Conservation (phyloP, 2,329 filamentous ascomycete species). For the Neonectria punicea region DNA sequence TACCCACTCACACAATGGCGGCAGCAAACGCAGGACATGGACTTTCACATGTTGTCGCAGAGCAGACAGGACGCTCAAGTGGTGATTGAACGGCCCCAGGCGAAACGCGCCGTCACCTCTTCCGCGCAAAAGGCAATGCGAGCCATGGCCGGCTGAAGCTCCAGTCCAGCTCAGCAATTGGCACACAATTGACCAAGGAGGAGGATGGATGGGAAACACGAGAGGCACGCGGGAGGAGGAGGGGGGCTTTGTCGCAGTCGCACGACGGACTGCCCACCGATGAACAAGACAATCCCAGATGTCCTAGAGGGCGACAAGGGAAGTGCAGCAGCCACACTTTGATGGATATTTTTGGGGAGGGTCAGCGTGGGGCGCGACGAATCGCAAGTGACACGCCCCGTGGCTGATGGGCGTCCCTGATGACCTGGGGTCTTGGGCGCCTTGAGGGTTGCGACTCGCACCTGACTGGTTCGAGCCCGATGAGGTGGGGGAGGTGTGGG, state of each 20-base stretch:
- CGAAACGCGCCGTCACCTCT: not conserved
- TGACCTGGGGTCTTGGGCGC: constrained; percentile 11
- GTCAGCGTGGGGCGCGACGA: constrained; percentile 31
- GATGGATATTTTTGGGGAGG: constrained; percentile 40
- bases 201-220: not conserved
- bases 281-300: constrained; percentile 9
- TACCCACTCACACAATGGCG: constrained; percentile 16
- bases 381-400: constrained; percentile 15
- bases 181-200: constrained; percentile 16
- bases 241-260: constrained; percentile 18
- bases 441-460: constrained; percentile 11
- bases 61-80: not conserved
- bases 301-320: not conserved
- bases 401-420: constrained; percentile 21
- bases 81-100: not conserved
- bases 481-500: constrained; percentile 11
- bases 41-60: constrained; percentile 22
- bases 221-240: constrained; percentile 2
- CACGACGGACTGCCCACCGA: constrained; percentile 29
- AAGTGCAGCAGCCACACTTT: constrained; percentile 22
- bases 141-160: constrained; percentile 1
- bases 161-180: constrained; percentile 4
- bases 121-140: not conserved
- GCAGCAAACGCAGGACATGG: constrained; percentile 14
- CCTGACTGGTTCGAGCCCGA: constrained; percentile 8